Percentiles rank a stretch among this genome's conserved stretches.
These are phyloP conservation scores for Chlorella variabilis DNA, from an alignment of 163 green algal genomes.

Conservation along the genomic window DNA sequence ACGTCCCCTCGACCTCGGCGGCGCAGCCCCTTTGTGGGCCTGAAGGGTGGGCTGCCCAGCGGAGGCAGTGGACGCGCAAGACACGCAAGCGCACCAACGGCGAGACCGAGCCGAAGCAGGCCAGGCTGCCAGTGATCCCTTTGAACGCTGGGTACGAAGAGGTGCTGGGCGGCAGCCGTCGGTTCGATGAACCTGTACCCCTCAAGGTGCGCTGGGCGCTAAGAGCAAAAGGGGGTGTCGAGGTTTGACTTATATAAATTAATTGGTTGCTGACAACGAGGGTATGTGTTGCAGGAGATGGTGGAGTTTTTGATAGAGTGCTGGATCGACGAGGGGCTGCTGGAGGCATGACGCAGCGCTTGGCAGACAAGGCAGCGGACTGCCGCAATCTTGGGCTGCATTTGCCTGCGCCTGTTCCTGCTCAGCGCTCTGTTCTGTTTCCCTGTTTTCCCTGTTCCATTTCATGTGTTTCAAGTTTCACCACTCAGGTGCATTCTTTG, in stretches of 20 bases:
- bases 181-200: constrained; percentile 1
- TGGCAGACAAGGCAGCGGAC: neutral
- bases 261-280: too few species aligned
- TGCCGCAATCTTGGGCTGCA: too few species aligned
- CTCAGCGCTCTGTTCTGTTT: too few species aligned
- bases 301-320: neutral
- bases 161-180: neutral
- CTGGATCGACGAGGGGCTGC: constrained; percentile 21
- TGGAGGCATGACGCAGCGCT: neutral
- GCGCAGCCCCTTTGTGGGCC: neutral
- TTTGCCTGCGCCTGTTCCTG: too few species aligned
- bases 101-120: neutral
- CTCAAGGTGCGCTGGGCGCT: neutral
- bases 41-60: constrained; percentile 10
- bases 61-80: constrained; percentile 10
- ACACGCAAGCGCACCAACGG: neutral
- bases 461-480: too few species aligned
- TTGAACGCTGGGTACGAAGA: constrained; percentile 3
- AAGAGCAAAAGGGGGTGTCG: too few species aligned
- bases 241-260: too few species aligned
- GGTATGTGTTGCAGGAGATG: constrained; percentile 17
- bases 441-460: too few species aligned
- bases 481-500: too few species aligned
- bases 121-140: neutral
- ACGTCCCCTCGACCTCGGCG: neutral